Evolutionary conservation across 805 yeast genomes (phyloP).

Genomic region (Wickerhamiella azyma): DNA sequence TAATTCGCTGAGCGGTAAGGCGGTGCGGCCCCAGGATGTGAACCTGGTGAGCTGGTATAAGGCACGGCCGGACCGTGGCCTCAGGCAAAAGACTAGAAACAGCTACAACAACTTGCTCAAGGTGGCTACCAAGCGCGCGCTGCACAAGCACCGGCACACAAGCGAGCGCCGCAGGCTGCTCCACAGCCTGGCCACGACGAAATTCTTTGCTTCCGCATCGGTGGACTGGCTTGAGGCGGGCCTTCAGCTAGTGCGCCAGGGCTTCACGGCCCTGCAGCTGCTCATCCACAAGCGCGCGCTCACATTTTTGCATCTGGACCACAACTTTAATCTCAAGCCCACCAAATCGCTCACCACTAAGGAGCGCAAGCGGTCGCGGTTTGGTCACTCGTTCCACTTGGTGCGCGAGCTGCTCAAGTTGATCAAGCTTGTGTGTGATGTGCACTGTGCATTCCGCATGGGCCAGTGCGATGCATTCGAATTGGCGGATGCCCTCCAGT

Average conservation of each 20-base stretch:
- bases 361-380: constrained; percentile 88
- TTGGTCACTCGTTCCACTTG: constrained; percentile 91
- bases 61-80: constrained; percentile 34
- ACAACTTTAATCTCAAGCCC: constrained; percentile 90
- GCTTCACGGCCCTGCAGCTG: constrained; percentile 82
- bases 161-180: constrained; percentile 36
- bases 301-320: constrained; percentile 85
- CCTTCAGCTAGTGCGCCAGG: constrained; percentile 82
- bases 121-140: constrained; percentile 52
- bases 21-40: constrained; percentile 78
- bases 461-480: constrained; percentile 90
- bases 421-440: constrained; percentile 78
- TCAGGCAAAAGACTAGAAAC: constrained; percentile 65
- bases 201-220: constrained; percentile 79
- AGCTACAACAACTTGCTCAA: constrained; percentile 87
- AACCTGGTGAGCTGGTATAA: constrained; percentile 68
- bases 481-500: constrained; percentile 86
- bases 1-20: constrained; percentile 56
- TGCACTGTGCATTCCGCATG: constrained; percentile 79
- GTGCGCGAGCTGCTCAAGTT: constrained; percentile 78
- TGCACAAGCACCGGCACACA: constrained; percentile 28
- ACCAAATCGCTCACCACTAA: constrained; percentile 92
- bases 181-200: constrained; percentile 57
- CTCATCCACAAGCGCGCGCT: constrained; percentile 82
- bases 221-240: constrained; percentile 99